Conservation (phyloP, 306 rosid species). For the Glycine tomentella region DNA sequence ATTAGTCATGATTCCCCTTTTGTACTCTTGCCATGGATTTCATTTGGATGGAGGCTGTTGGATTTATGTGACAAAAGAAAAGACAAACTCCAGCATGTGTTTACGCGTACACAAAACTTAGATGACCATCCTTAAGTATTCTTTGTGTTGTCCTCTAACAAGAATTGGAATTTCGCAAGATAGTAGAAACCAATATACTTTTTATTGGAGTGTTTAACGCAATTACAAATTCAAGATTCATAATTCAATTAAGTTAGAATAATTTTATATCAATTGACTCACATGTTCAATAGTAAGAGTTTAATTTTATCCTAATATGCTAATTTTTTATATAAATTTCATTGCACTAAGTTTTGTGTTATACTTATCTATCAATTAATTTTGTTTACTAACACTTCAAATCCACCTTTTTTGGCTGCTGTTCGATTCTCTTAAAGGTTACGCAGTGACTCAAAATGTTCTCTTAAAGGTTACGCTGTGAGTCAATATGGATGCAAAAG, state of each 20-base stretch:
- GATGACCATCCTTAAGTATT: too few species aligned
- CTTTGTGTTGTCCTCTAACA: too few species aligned
- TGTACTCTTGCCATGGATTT: slow-evolving; percentile 68
- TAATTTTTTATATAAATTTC: too few species aligned
- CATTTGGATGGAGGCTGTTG: slow-evolving; percentile 41
- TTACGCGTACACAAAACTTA: too few species aligned
- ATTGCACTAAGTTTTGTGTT: neutral
- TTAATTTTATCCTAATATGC: too few species aligned
- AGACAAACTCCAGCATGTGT: slow-evolving; percentile 3
- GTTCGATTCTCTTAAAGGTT: slow-evolving; percentile 64
- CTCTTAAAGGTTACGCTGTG: slow-evolving; percentile 61
- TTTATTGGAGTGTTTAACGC: too few species aligned
- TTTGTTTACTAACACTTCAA: slow-evolving; percentile 34
- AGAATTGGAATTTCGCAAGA: too few species aligned
- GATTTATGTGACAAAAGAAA: slow-evolving; percentile 18
- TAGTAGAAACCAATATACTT: too few species aligned
- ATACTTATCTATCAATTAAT: neutral
- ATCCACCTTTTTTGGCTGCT: slow-evolving; percentile 41
- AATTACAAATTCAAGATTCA: too few species aligned
- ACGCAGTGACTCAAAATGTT: slow-evolving; percentile 52
- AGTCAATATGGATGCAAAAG: slow-evolving; percentile 43
- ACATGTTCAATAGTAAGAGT: too few species aligned
- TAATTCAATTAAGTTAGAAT: too few species aligned
- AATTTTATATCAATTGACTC: too few species aligned
- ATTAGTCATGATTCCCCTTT: slow-evolving; percentile 66